Evolutionary conservation across 2,329 filamentous ascomycete species (phyloP).

Genomic region (Westerdykella ornata): DNA sequence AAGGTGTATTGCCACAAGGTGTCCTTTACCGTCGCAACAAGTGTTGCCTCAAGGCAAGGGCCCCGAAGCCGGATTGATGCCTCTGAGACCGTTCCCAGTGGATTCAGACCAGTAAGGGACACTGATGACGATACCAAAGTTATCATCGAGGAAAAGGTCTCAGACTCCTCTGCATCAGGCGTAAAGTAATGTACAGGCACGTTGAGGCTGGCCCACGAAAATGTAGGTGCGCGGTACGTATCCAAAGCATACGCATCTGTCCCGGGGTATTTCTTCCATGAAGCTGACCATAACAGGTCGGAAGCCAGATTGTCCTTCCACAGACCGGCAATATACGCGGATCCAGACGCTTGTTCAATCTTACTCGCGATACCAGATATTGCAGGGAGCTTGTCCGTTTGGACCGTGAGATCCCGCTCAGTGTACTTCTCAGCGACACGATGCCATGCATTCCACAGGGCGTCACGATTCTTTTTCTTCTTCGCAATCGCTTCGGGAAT

Average conservation of each 20-base stretch:
- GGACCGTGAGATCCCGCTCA: constrained; percentile 20
- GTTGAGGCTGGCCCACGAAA: constrained; percentile 31
- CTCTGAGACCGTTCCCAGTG: constrained; percentile 20
- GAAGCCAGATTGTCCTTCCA: constrained; percentile 28
- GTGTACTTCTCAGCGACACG: constrained; percentile 28
- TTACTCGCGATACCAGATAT: constrained; percentile 32
- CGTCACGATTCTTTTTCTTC: constrained; percentile 9
- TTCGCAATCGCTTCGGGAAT: constrained; percentile 29
- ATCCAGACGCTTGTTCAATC: constrained; percentile 23
- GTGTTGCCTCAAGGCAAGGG: constrained; percentile 12
- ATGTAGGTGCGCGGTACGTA: constrained; percentile 26
- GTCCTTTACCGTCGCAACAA: constrained; percentile 12
- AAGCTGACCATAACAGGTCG: constrained; percentile 26
- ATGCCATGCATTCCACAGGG: constrained; percentile 29
- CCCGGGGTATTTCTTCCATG: background rate
- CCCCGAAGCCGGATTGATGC: constrained; percentile 21
- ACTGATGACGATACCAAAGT: constrained; percentile 13
- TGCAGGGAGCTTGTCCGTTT: constrained; percentile 27
- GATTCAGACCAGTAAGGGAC: constrained; percentile 19
- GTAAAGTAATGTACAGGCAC: constrained; percentile 18
- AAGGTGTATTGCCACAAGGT: constrained; percentile 20
- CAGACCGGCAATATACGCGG: constrained; percentile 29
- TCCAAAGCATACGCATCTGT: constrained; percentile 8
- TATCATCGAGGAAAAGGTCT: constrained; percentile 12
- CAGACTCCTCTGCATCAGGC: constrained; percentile 18